A percentile compares a stretch with the other conserved stretches of the same genome.
phyloP scores from a whole-genome alignment of 345 rosid genomes.

The Linum lewisii region DNA sequence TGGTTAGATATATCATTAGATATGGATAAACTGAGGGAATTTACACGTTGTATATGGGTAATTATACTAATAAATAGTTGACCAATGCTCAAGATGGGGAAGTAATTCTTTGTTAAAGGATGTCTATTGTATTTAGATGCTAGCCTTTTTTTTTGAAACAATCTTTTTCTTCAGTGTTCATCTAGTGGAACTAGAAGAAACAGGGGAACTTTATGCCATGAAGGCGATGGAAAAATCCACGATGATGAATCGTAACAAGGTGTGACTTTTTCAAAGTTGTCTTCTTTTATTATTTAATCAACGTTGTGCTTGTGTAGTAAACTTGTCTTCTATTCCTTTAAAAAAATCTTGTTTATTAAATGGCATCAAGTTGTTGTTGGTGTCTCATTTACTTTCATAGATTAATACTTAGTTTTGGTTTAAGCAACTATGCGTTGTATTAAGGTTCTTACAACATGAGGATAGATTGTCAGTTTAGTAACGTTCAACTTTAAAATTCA shows the following conservation, averaged over 20 bases:
- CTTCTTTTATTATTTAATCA: not conserved
- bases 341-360: not conserved
- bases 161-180: constrained; percentile 49
- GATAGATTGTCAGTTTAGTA: not conserved
- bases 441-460: not conserved
- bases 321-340: not conserved
- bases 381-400: not conserved
- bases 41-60: too few species aligned
- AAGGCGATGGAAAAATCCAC: constrained; percentile 92
- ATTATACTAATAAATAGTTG: too few species aligned
- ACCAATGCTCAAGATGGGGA: not conserved
- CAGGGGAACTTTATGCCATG: constrained; percentile 80
- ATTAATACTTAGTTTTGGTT: too few species aligned
- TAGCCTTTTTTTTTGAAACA: not conserved
- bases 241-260: constrained; percentile 94
- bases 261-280: constrained; percentile 7
- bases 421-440: not conserved
- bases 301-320: not conserved
- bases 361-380: too few species aligned
- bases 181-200: constrained; percentile 73
- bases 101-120: not conserved
- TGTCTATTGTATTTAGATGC: not conserved
- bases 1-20: too few species aligned
- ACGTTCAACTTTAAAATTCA: not conserved
- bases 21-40: too few species aligned